Evolutionary conservation across 1,139 yeast species (phyloP).

Genomic region (Pichia sorboxylosa): DNA sequence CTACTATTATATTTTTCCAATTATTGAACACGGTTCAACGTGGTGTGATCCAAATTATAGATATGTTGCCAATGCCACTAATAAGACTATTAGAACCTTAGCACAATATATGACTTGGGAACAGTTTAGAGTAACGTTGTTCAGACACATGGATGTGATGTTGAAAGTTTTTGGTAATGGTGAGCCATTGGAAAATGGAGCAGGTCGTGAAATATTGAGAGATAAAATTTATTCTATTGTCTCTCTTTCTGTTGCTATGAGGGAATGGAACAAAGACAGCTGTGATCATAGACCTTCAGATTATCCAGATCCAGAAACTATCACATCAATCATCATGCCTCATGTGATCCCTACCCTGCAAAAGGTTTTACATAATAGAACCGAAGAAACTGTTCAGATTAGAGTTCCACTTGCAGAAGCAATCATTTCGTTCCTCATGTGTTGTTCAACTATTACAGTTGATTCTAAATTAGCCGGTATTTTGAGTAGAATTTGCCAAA

Average conservation of each 20-base stretch:
- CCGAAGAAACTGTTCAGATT: conserved; percentile 66
- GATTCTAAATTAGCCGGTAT: conserved; percentile 65
- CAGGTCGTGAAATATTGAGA: conserved; percentile 39
- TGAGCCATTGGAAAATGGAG: too few species aligned
- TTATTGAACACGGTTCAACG: conserved; percentile 66
- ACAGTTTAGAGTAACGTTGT: conserved; percentile 66
- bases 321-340: conserved; percentile 42
- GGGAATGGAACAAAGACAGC: conserved; percentile 19
- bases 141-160: conserved; percentile 55
- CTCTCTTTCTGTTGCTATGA: conserved; percentile 47
- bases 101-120: conserved; percentile 58
- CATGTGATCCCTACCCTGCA: conserved; percentile 56
- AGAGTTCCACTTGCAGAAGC: conserved; percentile 81
- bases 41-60: conserved; percentile 52
- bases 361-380: conserved; percentile 46
- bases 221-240: conserved; percentile 54
- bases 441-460: conserved; percentile 47
- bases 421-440: conserved; percentile 54
- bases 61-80: conserved; percentile 64
- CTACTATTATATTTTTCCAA: conserved; percentile 73
- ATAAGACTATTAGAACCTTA: conserved; percentile 50
- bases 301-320: conserved; percentile 28
- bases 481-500: conserved; percentile 76
- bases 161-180: conserved; percentile 13
- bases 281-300: conserved; percentile 20